phyloP scores from a whole-genome alignment of 2,329 filamentous ascomycete species.

The Exophiala mesophila region DNA sequence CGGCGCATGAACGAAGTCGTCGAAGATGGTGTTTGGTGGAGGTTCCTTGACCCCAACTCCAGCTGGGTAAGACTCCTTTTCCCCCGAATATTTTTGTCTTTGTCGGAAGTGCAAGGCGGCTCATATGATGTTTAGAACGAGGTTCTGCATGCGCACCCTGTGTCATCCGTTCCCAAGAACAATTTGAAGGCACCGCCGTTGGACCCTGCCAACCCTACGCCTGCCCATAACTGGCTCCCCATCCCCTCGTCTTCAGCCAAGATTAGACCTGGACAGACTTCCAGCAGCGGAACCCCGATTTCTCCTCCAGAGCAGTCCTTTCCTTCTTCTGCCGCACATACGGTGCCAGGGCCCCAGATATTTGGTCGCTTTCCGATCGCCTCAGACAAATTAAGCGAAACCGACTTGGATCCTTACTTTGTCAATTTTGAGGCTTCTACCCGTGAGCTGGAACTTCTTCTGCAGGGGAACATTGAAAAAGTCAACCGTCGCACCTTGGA shows the following conservation, averaged over 20 bases:
- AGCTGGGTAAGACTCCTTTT: conserved; percentile 91
- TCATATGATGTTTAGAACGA: conserved; percentile 61
- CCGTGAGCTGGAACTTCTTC: conserved; percentile 79
- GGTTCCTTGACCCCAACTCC: conserved; percentile 93
- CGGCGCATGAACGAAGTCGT: conserved; percentile 86
- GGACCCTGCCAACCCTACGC: conserved; percentile 84
- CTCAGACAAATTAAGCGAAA: conserved; percentile 69
- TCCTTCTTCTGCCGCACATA: conserved; percentile 53
- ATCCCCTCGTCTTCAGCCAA: conserved; percentile 81
- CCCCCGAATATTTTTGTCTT: too few species aligned
- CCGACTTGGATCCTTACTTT: conserved; percentile 94
- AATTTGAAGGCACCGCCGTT: conserved; percentile 92
- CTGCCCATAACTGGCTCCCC: conserved; percentile 81
- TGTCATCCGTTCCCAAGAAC: conserved; percentile 87
- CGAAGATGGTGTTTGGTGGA: conserved; percentile 94
- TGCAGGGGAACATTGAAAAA: conserved; percentile 93
- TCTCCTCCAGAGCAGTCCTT: conserved; percentile 49
- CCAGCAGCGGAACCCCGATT: conserved; percentile 48
- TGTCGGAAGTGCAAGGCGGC: neutral
- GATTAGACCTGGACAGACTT: conserved; percentile 55
- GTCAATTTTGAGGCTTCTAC: conserved; percentile 87
- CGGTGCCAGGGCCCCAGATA: conserved; percentile 56
- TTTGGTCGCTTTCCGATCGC: conserved; percentile 80
- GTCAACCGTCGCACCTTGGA: conserved; percentile 85
- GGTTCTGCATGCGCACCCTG: conserved; percentile 86